Evolutionary conservation across 345 rosid species (phyloP), one percentile per base, ranked within the genome.

Genomic region (Gossypium bickii): DNA sequence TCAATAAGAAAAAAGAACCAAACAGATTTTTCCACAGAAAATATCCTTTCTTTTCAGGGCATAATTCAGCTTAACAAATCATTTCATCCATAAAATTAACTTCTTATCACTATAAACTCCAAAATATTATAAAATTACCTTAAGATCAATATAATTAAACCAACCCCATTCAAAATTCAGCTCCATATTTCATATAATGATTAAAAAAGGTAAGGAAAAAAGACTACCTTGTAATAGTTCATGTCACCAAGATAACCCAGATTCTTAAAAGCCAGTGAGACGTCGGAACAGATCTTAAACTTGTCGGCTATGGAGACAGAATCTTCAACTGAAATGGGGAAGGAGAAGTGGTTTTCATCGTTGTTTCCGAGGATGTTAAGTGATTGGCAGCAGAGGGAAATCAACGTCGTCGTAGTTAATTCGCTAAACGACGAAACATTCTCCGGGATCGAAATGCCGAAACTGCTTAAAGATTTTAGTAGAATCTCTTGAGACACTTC

Each of bases 331-430:
- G 83, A 73, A 48, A 67, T 48, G 29, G 72, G 80, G 34, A 87
- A 83, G 69, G 79, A 78, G 17, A 16, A 9, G 58, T 49, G 43
- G 57, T 25, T 49, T 6, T 15, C 41, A 49, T 78, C 12, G 20
- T 34, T 38, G 65, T 57, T 43, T 43, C 65, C 83, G 73, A 89
- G 78, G 76, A 87, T 87, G 75, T 85, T 80, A 58, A 93, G 86
- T 53, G 89, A 84, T 80, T 88, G 94, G 68, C 85, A 83, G 79
- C 88, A 87, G 81, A 91, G 75, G 68, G 90, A 90, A 29, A 85
- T 82, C 63, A 92, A 49, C 55, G 79, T 78, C 15, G 76, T 75
- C 13, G 91, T 78, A 9, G 82, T 74, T 71, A 93, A 76, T 58
- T 83, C 87, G 24, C 47, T 25, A 67, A 85, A 58, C 8, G 89